Conservation (phyloP, 1,139 yeast species). For the Taphrina pruni region DNA sequence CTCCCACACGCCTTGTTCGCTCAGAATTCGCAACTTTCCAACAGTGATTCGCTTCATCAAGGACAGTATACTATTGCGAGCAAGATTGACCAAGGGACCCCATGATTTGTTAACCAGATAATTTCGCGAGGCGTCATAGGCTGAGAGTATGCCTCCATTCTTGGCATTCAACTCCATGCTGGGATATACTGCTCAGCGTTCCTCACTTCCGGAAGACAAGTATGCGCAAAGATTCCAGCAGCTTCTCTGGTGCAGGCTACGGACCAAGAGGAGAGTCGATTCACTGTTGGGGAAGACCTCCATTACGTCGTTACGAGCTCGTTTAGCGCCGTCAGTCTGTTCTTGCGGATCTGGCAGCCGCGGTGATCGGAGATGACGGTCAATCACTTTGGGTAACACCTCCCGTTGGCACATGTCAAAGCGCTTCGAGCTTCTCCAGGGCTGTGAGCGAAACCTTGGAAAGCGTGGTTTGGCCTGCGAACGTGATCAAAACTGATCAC, state of each 20-base stretch:
- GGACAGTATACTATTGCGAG: slow-evolving; percentile 35
- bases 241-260: too few relatives aligned
- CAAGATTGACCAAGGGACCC: slow-evolving; percentile 34
- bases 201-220: not conserved
- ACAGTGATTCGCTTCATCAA: slow-evolving; percentile 35
- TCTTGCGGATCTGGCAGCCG: too few relatives aligned
- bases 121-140: slow-evolving; percentile 36
- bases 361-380: too few relatives aligned
- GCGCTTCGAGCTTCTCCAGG: too few relatives aligned
- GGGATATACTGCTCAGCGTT: not conserved
- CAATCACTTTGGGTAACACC: not conserved
- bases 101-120: slow-evolving; percentile 40
- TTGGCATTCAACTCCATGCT: slow-evolving; percentile 38
- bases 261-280: not conserved
- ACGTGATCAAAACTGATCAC: not conserved
- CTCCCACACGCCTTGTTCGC: slow-evolving; percentile 39
- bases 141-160: slow-evolving; percentile 36
- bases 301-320: slow-evolving; percentile 8
- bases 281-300: not conserved
- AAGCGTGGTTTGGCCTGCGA: too few relatives aligned
- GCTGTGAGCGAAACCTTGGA: too few relatives aligned
- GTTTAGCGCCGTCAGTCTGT: not conserved
- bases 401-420: not conserved
- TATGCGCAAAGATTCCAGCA: not conserved
- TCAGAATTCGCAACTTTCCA: slow-evolving; percentile 33